Conservation (phyloP, 306 rosid genomes). For the Prunus dulcis region DNA sequence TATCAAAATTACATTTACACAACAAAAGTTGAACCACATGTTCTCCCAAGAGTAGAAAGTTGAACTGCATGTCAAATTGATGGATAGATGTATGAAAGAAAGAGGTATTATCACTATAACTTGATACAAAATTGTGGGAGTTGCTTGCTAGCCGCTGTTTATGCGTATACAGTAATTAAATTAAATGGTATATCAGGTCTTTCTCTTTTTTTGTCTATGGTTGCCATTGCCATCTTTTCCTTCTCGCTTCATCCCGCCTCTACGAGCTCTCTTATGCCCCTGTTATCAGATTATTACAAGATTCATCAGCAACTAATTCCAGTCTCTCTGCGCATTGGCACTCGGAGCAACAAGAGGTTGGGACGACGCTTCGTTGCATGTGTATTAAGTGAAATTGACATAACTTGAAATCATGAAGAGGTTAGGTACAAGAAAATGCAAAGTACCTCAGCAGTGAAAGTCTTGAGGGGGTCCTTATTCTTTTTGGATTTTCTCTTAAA, state of each 20-base stretch:
- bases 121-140: conserved; percentile 4
- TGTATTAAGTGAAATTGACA: background rate
- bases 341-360: background rate
- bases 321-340: conserved; percentile 20
- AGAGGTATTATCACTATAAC: background rate
- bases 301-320: conserved; percentile 4
- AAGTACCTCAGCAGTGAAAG: conserved; percentile 28
- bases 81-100: background rate
- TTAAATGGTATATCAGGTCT: conserved; percentile 1
- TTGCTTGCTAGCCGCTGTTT: background rate
- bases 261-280: conserved; percentile 7
- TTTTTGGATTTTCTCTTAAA: conserved; percentile 17
- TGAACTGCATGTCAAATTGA: no score
- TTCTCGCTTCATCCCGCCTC: conserved; percentile 26
- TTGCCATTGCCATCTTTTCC: conserved; percentile 34
- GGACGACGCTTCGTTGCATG: background rate
- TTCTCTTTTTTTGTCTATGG: conserved; percentile 37
- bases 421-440: background rate
- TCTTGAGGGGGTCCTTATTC: conserved; percentile 26
- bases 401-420: background rate
- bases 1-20: background rate
- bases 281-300: conserved; percentile 10
- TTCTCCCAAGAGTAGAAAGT: background rate
- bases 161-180: background rate
- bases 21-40: background rate